Evolutionary conservation across 2,329 filamentous ascomycete species (phyloP), one percentile per base, ranked within the genome.

Genomic region (Plenodomus tracheiphilus): DNA sequence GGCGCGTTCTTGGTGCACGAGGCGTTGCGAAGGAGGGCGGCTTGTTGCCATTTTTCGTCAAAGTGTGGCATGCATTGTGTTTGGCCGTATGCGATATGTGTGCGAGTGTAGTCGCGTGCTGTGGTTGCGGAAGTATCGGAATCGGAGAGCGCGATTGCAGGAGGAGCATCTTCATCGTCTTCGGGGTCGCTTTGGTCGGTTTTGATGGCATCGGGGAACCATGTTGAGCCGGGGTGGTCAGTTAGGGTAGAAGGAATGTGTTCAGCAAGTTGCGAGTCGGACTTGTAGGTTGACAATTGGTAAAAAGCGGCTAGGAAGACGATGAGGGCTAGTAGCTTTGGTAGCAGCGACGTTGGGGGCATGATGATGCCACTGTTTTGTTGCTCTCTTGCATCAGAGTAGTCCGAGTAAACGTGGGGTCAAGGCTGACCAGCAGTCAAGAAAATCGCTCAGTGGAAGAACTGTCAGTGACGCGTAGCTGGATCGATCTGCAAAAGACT

Each of bases 1-100:
- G 58, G 58, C 11, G 61, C 48, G 28, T 54, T 50, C 3, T 46
- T 52, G 13, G 49, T 34, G 43, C 61, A 64, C 17, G 56, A 54
- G 7, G 45, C 35, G n/a, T 44, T 54, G 11, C 48, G 54, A 32
- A 22, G 40, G 18, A 39, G 20, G 10, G 48, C 46, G 13, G 25
- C 46, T 30, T n/a, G 36, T 40, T 55, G 56, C 48, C 49, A 47
- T 15, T 48, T 35, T 11, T 41, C 18, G 43, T 34, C 13, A 43
- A 58, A 50, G 43, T 38, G 13, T 11, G 61, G 59, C 32, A 59
- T 40, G 22, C 59, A 62, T 41, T 56, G 39, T 16, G 54, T 49
- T 9, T 44, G 25, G 17, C 59, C 59, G 20, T 64, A 58, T 11
- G 49, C 48, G 13, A 57, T 39, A 42, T 60, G 57, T 10, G 37